Evolutionary conservation across 2,329 filamentous ascomycete species (phyloP).

Genomic region (Aureobasidium lini): DNA sequence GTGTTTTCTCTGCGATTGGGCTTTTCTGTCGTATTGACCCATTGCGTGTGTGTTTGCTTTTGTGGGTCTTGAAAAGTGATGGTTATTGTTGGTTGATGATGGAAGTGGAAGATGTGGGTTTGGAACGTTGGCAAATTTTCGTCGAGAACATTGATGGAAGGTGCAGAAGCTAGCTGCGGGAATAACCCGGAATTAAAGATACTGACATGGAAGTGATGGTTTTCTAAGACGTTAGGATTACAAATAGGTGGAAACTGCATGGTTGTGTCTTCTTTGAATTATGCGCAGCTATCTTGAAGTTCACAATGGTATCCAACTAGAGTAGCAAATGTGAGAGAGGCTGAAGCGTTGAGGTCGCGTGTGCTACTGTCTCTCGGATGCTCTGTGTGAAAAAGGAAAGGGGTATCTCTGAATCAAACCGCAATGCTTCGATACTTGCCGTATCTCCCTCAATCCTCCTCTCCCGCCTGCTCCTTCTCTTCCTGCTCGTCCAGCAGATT

Average conservation of each 20-base stretch:
- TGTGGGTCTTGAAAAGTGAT: neutral
- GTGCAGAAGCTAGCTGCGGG: neutral
- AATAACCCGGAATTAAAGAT: neutral
- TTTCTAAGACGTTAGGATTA: too few species aligned
- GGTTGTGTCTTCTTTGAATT: too few species aligned
- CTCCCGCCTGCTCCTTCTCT: neutral
- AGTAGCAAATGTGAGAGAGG: neutral
- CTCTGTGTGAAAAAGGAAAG: neutral
- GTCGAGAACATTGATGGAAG: neutral
- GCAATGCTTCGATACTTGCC: conserved; percentile 2
- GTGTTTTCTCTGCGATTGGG: conserved; percentile 11
- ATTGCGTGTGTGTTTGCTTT: neutral
- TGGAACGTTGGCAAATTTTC: conserved; percentile 1
- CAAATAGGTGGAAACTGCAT: too few species aligned
- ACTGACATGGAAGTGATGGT: too few species aligned
- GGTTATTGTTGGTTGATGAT: neutral
- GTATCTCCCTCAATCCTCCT: neutral
- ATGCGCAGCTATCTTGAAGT: too few species aligned
- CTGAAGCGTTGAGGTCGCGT: neutral
- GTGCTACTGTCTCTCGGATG: neutral
- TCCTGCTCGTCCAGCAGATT: conserved; percentile 18
- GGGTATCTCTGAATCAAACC: conserved; percentile 7
- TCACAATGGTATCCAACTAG: neutral
- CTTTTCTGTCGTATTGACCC: conserved; percentile 14
- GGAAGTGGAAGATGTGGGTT: neutral